phyloP scores from a whole-genome alignment of 371 early-diverging fungal genomes.

The Zopfochytrium polystomum region DNA sequence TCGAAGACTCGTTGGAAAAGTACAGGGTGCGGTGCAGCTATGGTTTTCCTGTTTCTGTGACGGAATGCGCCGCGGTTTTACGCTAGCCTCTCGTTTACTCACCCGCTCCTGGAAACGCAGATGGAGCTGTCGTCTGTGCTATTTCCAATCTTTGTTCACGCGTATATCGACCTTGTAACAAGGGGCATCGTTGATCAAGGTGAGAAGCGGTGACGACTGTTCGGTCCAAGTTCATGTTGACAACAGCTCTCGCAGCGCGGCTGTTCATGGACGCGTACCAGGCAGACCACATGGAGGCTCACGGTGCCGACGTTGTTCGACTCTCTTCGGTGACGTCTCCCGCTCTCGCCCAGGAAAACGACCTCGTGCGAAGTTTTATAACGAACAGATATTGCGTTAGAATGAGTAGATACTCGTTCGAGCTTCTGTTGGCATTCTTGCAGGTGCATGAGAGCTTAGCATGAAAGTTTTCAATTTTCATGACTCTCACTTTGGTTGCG shows the following conservation, averaged over 20 bases:
- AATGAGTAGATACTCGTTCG: conserved; percentile 88
- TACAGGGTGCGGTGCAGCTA: conserved; percentile 68
- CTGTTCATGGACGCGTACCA: conserved; percentile 76
- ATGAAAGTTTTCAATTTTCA: background rate
- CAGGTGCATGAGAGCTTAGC: conserved; percentile 43
- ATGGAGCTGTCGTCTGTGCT: conserved; percentile 81
- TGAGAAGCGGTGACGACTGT: no score
- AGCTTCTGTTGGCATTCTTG: conserved; percentile 88
- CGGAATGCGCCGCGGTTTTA: no score
- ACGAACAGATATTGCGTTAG: conserved; percentile 83
- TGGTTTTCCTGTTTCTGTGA: background rate
- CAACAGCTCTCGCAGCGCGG: conserved; percentile 55
- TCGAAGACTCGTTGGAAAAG: conserved; percentile 91
- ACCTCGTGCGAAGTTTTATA: conserved; percentile 74
- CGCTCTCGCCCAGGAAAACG: conserved; percentile 79
- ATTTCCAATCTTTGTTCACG: conserved; percentile 93
- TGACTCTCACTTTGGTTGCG: background rate
- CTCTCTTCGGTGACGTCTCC: conserved; percentile 65
- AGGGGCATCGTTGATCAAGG: conserved; percentile 64
- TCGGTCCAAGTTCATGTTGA: no score
- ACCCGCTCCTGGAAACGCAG: no score
- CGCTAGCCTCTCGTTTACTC: no score
- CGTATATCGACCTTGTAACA: conserved; percentile 85
- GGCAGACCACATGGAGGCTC: conserved; percentile 70
- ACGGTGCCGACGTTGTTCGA: conserved; percentile 65